Evolutionary conservation across 2,329 filamentous ascomycete species (phyloP), one percentile per base, ranked within the genome.

Genomic region (Penicillium rolfsii): DNA sequence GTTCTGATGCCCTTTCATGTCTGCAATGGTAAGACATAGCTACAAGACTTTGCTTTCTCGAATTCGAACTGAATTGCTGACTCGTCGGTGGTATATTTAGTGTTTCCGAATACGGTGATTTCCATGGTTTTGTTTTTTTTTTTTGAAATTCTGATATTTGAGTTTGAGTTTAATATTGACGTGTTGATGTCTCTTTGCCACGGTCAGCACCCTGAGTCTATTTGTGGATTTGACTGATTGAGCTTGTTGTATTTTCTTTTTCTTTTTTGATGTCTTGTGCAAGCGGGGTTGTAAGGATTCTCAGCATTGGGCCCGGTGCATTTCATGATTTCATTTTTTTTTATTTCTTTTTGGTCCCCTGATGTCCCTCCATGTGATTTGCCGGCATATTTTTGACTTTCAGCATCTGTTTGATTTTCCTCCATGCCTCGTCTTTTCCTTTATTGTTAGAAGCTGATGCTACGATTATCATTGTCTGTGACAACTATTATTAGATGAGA

Each of bases 401-500:
- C n/a, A 2, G 35, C 28, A 36, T 26, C 19, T 41, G 38, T 45
- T 35, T 24, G 54, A 41, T 46, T 35, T 52, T 53, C 9, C 30
- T 24, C 30, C 22, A 43, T 55, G 36, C 54, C 28, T 43, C 40
- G n/a, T 24, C 19, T 22, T 36, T 16, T 50, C 28, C 48, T 52
- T 36, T 33, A 22, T 52, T 35, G 24, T 52, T 26, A 12, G 12
- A 36, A 48, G 45, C 48, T 28, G 30, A 35, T 9, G 11, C 30
- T 12, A 12, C 19, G n/a, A 35, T 52, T 36, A 11, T 36, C 9
- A 33, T 53, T 40, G 35, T 48, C 57, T 28, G 41, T 26, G n/a
- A 57, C 52, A 59, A 63, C 57, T 43, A 40, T 40, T 43, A 40
- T 40, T 63, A 65, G 60, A 62, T 30, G 41, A 50, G 52, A 49